Conservation (phyloP, 2,329 filamentous ascomycete species). For the Dothideomycetidae sp. region DNA sequence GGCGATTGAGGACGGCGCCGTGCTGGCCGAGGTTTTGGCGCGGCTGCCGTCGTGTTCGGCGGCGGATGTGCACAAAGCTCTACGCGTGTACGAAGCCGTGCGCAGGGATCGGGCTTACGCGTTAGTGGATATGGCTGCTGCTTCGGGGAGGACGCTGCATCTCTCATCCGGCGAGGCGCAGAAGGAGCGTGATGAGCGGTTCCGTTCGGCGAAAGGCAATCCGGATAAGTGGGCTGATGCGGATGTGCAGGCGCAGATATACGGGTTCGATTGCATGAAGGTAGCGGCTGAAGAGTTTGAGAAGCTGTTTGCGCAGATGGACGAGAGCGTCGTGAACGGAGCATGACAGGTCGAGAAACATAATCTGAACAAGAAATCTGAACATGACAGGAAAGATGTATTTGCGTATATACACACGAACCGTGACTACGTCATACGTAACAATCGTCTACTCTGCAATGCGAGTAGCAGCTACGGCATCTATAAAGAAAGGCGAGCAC, state of each 20-base stretch:
- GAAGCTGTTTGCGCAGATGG: no score
- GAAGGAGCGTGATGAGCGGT: constrained; percentile 43
- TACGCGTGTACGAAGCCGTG: constrained; percentile 42
- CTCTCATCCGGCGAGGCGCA: constrained; percentile 43
- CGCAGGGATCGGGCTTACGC: constrained; percentile 43
- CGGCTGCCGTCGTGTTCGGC: constrained; percentile 33
- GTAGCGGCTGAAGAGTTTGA: constrained; percentile 32
- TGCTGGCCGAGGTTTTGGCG: constrained; percentile 38
- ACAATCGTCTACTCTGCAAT: no score
- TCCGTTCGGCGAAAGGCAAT: constrained; percentile 29
- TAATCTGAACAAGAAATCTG: no score
- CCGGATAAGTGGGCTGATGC: constrained; percentile 40
- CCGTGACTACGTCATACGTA: no score
- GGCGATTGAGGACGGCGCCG: constrained; percentile 49
- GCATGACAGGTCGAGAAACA: no score
- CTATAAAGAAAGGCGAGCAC: no score
- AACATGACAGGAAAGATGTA: no score
- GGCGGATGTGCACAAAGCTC: constrained; percentile 36
- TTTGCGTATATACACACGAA: no score
- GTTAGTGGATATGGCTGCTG: constrained; percentile 42
- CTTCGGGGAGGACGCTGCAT: constrained; percentile 40
- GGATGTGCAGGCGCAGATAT: constrained; percentile 36
- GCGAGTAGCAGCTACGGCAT: no score
- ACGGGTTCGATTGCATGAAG: constrained; percentile 32
- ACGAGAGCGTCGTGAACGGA: no score